These are phyloP conservation scores for Entomortierella lignicola DNA, from an alignment of 192 early-diverging fungal genomes.

Conservation along the genomic window DNA sequence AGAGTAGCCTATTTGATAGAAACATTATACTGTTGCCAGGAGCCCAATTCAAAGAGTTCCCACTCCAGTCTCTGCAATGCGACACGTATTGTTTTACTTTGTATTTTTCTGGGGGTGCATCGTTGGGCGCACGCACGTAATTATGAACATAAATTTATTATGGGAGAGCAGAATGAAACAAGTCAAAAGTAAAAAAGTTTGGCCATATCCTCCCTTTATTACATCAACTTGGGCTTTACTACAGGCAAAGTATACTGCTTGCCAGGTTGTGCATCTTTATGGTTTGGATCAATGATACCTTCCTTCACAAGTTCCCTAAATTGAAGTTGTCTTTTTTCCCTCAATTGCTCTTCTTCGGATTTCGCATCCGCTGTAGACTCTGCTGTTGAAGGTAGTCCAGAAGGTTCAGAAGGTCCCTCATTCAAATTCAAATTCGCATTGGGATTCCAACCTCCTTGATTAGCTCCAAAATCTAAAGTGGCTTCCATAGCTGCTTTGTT, in stretches of 20 bases:
- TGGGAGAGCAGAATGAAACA: too few relatives aligned
- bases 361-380: neutral
- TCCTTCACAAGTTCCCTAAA: constrained; percentile 9
- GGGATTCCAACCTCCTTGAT: neutral
- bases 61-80: too few relatives aligned
- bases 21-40: too few relatives aligned
- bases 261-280: neutral
- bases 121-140: too few relatives aligned
- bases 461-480: neutral
- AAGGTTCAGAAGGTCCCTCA: neutral
- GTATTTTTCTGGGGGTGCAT: too few relatives aligned
- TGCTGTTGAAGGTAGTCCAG: neutral
- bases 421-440: neutral
- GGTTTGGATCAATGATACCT: neutral
- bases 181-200: too few relatives aligned
- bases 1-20: too few relatives aligned
- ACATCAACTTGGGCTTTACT: constrained; percentile 32
- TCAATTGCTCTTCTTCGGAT: constrained; percentile 18
- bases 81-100: too few relatives aligned
- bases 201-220: neutral
- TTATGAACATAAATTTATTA: too few relatives aligned
- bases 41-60: too few relatives aligned
- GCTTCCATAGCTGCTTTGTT: neutral
- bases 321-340: constrained; percentile 4
- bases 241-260: constrained; percentile 30